A percentile compares a stretch with the other conserved stretches of the same genome.
These are phyloP conservation scores for Calonectria crousiana DNA, from an alignment of 2,329 filamentous ascomycete genomes.

Conservation along the genomic window DNA sequence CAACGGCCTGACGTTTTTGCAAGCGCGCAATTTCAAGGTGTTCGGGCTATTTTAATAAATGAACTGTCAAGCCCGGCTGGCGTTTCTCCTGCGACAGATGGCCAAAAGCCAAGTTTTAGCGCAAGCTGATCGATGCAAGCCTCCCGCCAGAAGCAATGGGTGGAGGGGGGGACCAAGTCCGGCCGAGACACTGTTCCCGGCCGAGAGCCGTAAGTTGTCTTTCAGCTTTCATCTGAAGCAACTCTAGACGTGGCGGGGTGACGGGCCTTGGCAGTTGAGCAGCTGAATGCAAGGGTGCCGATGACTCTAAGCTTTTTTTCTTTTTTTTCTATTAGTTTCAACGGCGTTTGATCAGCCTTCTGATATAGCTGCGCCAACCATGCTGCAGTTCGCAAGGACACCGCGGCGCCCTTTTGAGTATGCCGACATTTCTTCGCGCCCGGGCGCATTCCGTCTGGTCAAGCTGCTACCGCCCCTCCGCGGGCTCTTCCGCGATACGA, in stretches of 20 bases:
- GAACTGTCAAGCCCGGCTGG: background rate
- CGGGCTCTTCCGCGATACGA: slow-evolving; percentile 30
- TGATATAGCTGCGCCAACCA: background rate
- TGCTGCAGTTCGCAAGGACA: slow-evolving; percentile 6
- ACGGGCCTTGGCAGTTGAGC: background rate
- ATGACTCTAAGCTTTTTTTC: background rate
- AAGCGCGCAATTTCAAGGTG: background rate
- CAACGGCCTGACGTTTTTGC: background rate
- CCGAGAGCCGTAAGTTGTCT: background rate
- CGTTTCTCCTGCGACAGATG: background rate
- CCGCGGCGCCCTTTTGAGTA: slow-evolving; percentile 12
- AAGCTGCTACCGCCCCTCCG: slow-evolving; percentile 20
- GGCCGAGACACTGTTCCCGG: background rate
- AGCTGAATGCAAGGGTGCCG: background rate
- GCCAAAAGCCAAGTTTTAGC: slow-evolving; percentile 2
- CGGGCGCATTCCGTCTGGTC: slow-evolving; percentile 23
- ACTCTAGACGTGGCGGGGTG: background rate
- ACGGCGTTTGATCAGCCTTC: background rate
- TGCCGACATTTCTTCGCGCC: background rate
- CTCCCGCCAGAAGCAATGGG: background rate
- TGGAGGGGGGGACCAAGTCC: background rate
- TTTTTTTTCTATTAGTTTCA: background rate
- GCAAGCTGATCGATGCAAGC: background rate
- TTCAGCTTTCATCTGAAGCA: background rate
- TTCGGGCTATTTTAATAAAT: background rate